phyloP scores from a whole-genome alignment of 208 protist species.

The Porcisia hertigi region DNA sequence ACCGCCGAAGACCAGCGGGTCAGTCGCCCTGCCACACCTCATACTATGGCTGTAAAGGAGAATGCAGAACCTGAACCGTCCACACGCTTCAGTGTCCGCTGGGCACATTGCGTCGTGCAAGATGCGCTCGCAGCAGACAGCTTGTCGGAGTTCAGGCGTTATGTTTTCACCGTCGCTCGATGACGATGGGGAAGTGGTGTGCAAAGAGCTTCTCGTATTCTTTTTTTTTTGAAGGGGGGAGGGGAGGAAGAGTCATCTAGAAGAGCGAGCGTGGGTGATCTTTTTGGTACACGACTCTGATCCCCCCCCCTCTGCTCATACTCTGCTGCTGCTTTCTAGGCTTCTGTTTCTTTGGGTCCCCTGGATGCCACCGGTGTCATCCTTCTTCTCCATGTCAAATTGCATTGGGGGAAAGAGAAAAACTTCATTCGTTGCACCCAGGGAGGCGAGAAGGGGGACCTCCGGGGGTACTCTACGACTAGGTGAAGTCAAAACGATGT shows the following conservation, averaged over 20 bases:
- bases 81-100: constrained; percentile 4
- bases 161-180: not conserved
- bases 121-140: constrained; percentile 10
- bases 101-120: constrained; percentile 1
- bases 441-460: too few species aligned
- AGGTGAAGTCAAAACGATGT: too few species aligned
- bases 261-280: too few species aligned
- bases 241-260: not conserved
- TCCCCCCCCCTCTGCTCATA: too few species aligned
- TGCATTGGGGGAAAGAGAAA: too few species aligned
- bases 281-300: too few species aligned
- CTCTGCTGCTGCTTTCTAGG: too few species aligned
- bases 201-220: not conserved
- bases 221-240: not conserved
- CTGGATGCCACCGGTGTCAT: too few species aligned
- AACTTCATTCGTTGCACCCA: too few species aligned
- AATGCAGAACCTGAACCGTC: not conserved
- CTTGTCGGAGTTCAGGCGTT: not conserved
- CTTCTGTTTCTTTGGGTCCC: too few species aligned
- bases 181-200: not conserved
- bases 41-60: not conserved
- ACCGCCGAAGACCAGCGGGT: not conserved
- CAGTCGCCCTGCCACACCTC: not conserved
- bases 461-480: too few species aligned
- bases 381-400: too few species aligned